Percentiles rank a stretch among this genome's conserved stretches.
phyloP scores from a whole-genome alignment of 495 filamentous ascomycete genomes.

The Neurospora terricola region DNA sequence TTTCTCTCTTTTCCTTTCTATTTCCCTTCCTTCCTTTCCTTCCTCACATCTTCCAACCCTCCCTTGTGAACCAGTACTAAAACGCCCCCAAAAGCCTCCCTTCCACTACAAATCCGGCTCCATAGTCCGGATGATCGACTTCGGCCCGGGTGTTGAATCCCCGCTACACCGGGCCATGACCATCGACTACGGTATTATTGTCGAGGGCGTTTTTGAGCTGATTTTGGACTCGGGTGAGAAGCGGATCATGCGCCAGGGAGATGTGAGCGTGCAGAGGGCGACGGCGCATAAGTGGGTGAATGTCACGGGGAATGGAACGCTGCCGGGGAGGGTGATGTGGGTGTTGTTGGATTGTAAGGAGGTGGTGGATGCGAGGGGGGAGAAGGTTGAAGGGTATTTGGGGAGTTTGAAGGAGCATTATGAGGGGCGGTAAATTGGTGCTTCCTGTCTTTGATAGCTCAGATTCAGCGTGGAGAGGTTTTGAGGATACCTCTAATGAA shows the following conservation, averaged over 20 bases:
- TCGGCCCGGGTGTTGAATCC: conserved; percentile 26
- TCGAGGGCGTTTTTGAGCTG: conserved; percentile 50
- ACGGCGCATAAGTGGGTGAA: conserved; percentile 57
- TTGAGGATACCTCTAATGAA: no score
- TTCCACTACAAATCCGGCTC: neutral
- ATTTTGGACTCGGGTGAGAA: conserved; percentile 45
- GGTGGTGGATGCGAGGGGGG: neutral
- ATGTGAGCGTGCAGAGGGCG: conserved; percentile 45
- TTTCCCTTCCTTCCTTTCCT: neutral
- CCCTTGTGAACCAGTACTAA: no score
- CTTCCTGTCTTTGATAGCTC: neutral
- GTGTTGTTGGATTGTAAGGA: neutral
- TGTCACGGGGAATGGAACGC: neutral
- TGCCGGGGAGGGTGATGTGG: neutral
- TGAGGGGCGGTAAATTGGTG: neutral
- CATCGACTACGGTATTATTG: conserved; percentile 54
- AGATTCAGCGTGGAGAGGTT: neutral
- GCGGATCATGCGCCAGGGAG: conserved; percentile 39
- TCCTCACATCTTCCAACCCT: no score
- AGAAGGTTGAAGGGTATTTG: neutral
- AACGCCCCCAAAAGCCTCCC: neutral
- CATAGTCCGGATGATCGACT: conserved; percentile 26
- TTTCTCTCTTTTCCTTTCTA: neutral
- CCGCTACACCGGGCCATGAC: conserved; percentile 52
- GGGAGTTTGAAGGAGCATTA: neutral